Percentiles rank a stretch among this genome's conserved stretches.
phyloP scores from a whole-genome alignment of 2,329 filamentous ascomycete species.

The Phaeosphaeriaceae sp. region DNA sequence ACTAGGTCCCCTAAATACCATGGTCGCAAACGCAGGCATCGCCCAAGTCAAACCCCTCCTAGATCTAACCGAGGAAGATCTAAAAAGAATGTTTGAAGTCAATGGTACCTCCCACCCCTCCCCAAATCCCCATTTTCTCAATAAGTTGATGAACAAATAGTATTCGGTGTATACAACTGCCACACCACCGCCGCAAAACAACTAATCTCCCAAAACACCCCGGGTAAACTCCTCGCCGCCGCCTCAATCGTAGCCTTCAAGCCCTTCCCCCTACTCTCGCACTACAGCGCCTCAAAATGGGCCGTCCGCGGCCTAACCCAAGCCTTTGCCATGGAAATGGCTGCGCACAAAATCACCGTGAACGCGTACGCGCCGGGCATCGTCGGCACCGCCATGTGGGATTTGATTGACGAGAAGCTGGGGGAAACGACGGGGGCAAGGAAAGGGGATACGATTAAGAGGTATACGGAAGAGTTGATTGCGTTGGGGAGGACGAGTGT shows the following conservation, averaged over 20 bases:
- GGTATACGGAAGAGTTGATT: slow-evolving; percentile 61
- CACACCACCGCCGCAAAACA: slow-evolving; percentile 68
- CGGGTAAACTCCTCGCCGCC: slow-evolving; percentile 60
- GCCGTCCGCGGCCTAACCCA: slow-evolving; percentile 71
- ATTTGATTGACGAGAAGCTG: slow-evolving; percentile 67
- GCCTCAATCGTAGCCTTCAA: slow-evolving; percentile 64
- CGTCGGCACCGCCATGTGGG: slow-evolving; percentile 72
- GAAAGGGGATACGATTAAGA: slow-evolving; percentile 62
- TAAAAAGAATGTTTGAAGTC: slow-evolving; percentile 66
- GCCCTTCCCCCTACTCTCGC: slow-evolving; percentile 63
- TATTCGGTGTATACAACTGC: slow-evolving; percentile 70
- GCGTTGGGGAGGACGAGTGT: slow-evolving; percentile 64
- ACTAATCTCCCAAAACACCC: slow-evolving; percentile 64
- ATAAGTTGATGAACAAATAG: slow-evolving; percentile 30
- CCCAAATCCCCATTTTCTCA: neutral
- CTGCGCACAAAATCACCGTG: slow-evolving; percentile 67
- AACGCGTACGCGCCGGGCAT: slow-evolving; percentile 73
- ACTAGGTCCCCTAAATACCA: slow-evolving; percentile 60
- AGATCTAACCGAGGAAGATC: slow-evolving; percentile 63
- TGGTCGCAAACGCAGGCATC: slow-evolving; percentile 69
- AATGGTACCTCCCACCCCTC: slow-evolving; percentile 51
- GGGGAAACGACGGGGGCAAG: slow-evolving; percentile 58
- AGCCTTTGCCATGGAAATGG: slow-evolving; percentile 70
- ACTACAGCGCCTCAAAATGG: slow-evolving; percentile 71
- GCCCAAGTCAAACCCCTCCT: slow-evolving; percentile 63